Conservation (phyloP, 371 early-diverging fungal genomes). For the Mucor lusitanicus region DNA sequence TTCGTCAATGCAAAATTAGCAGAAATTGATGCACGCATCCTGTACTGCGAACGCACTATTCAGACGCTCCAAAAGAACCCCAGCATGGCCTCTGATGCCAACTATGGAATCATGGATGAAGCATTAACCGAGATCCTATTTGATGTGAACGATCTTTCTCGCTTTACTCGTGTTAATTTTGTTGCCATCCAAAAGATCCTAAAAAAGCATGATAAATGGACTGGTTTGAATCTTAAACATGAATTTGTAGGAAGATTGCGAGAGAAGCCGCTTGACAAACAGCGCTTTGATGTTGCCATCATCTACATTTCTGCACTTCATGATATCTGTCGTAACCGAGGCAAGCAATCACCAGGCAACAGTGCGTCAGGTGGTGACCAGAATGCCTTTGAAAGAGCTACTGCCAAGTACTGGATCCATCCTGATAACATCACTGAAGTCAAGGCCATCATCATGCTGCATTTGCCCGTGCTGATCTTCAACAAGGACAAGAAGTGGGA, state of each 20-base stretch:
- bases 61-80: constrained; percentile 25
- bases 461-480: constrained; percentile 94
- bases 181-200: constrained; percentile 93
- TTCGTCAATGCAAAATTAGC: constrained; percentile 63
- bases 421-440: constrained; percentile 96
- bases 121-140: constrained; percentile 31
- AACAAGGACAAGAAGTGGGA: constrained; percentile 23
- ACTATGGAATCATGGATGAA: constrained; percentile 45
- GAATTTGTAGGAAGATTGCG: constrained; percentile 19
- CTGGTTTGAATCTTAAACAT: constrained; percentile 17
- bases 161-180: constrained; percentile 93
- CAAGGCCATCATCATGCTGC: constrained; percentile 84
- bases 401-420: constrained; percentile 91
- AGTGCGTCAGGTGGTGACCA: constrained; percentile 26
- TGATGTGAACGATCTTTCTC: constrained; percentile 87
- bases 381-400: constrained; percentile 31
- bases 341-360: constrained; percentile 27
- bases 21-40: constrained; percentile 79
- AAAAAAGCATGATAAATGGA: constrained; percentile 85
- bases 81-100: constrained; percentile 43
- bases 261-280: constrained; percentile 33
- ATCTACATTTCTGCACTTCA: constrained; percentile 31
- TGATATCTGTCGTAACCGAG: constrained; percentile 26
- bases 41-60: constrained; percentile 60
- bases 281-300: constrained; percentile 28